phyloP scores from a whole-genome alignment of 352 stramenopile genomes.

The Globisporangium spinosum region DNA sequence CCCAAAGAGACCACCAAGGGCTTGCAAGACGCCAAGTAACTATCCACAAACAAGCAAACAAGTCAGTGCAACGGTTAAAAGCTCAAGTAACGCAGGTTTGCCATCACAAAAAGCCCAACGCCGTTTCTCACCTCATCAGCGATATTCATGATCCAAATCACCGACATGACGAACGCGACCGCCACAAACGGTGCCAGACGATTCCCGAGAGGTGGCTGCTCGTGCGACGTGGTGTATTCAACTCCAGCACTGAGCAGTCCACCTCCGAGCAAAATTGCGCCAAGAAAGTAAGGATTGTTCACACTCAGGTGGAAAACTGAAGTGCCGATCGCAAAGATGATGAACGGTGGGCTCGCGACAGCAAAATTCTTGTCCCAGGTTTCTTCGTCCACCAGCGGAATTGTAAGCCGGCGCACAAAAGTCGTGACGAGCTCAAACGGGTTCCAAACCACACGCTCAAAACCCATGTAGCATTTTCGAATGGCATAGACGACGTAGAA shows the following conservation, averaged over 20 bases:
- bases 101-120: background rate
- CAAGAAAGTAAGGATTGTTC: conserved; percentile 43
- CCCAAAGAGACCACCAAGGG: conserved; percentile 64
- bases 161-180: conserved; percentile 80
- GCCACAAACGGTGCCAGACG: conserved; percentile 54
- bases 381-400: conserved; percentile 75
- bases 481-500: conserved; percentile 9
- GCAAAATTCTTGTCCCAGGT: conserved; percentile 78
- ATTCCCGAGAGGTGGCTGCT: conserved; percentile 46
- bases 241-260: conserved; percentile 40
- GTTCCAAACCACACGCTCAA: conserved; percentile 59
- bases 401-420: conserved; percentile 66
- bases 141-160: conserved; percentile 88
- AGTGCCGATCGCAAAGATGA: conserved; percentile 51
- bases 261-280: conserved; percentile 38
- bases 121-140: conserved; percentile 48
- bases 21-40: conserved; percentile 66
- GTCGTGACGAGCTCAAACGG: conserved; percentile 67
- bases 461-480: conserved; percentile 26
- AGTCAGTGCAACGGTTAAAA: background rate
- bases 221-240: conserved; percentile 38
- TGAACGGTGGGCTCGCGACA: conserved; percentile 58
- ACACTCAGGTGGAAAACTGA: conserved; percentile 52
- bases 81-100: background rate
- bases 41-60: conserved; percentile 5